Base-by-base conservation (phyloP, 805 yeast genomes). In the Candida chauliodis region DNA sequence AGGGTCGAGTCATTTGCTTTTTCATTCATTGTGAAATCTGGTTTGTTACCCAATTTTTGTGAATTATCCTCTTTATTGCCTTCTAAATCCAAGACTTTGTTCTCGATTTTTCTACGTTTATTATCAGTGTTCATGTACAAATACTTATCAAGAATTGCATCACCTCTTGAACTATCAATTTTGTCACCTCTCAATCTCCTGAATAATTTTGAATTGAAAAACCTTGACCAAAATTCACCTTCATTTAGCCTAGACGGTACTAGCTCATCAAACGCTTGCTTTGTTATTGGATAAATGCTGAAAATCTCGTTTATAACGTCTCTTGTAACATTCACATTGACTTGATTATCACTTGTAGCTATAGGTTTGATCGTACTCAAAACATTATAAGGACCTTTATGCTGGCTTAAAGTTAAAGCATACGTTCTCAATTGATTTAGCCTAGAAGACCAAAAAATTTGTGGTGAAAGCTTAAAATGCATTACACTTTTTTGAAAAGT, bases 181-280 rank as follows among this genome's bases (percentile, higher is more conserved):
- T 79, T 81, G 54, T 93, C 98, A 42, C 99, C 99, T 56, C 96
- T 74, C 23, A 93, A 66, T 51, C 89, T 78, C 48, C 96, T 72
- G 53, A 90, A 93, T 43, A 93, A 65, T 51, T 88, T 84, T 0
- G 97, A 89, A 51, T 87, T 81, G 70, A 93, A 93, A 53, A 93
- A 93, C 45, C 97, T 69, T 8, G 95, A 87, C 99, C 99, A 93
- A 51, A 93, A 93, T 53, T 85, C 95, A 29, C 91, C 90, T 56
- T 93, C 98, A 34, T 78, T 75, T 37, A 93, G 71, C 44, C 82
- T 81, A 10, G 44, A 50, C 1, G 98, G 99, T 4, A 93, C 99
- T 41, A 81, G 81, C 38, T 93, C 99, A 42, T 78, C 81, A 53
- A 85, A 93, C 0, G 98, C 98, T 45, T 76, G 78, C 43, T 86